phyloP scores from a whole-genome alignment of 2,329 filamentous ascomycete genomes.

The Elsinoe necatrix region DNA sequence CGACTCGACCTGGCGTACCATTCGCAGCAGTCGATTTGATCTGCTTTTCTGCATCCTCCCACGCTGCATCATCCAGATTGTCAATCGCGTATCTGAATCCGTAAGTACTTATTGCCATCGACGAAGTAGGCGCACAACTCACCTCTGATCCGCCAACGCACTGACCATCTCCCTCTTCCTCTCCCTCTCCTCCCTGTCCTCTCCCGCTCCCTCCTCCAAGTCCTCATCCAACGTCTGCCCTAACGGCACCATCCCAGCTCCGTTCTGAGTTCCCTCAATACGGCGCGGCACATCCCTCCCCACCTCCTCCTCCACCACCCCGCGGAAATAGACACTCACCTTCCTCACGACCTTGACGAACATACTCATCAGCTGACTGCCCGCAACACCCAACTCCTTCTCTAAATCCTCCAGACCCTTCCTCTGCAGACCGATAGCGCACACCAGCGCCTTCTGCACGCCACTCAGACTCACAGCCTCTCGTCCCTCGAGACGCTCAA shows the following conservation, averaged over 20 bases:
- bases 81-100: constrained; percentile 36
- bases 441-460: constrained; percentile 77
- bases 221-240: constrained; percentile 68
- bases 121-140: constrained; percentile 34
- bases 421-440: constrained; percentile 84
- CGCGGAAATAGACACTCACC: constrained; percentile 67
- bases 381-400: constrained; percentile 64
- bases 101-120: not conserved
- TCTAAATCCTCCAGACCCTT: constrained; percentile 77
- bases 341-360: constrained; percentile 95
- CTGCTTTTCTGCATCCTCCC: constrained; percentile 63
- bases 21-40: constrained; percentile 41
- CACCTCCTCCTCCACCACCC: constrained; percentile 63
- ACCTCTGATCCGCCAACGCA: constrained; percentile 80
- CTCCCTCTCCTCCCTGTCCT: constrained; percentile 62
- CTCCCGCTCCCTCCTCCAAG: constrained; percentile 71
- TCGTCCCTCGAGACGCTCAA: constrained; percentile 51
- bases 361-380: constrained; percentile 82
- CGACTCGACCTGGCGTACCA: constrained; percentile 38
- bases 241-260: constrained; percentile 59
- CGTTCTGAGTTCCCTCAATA: constrained; percentile 51
- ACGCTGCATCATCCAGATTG: constrained; percentile 41
- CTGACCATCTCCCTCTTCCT: constrained; percentile 86
- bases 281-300: constrained; percentile 36
- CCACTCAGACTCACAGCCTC: constrained; percentile 60